These are phyloP conservation scores for Cyberlindnera xylosilytica DNA, from an alignment of 805 yeast genomes.

Conservation along the genomic window DNA sequence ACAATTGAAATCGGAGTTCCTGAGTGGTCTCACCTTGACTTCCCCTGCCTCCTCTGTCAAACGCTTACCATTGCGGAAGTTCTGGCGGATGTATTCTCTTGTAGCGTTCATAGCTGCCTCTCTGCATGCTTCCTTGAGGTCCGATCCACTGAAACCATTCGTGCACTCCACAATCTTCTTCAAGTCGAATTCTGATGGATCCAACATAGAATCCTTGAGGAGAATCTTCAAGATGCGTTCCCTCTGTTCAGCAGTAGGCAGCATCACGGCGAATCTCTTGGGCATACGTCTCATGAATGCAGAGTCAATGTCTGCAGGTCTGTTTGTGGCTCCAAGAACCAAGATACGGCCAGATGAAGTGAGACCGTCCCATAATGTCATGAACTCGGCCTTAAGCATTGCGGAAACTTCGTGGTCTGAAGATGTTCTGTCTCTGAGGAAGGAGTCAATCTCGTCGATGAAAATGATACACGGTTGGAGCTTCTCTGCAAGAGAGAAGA, in stretches of 20 bases:
- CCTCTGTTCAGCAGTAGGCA: slow-evolving; percentile 71
- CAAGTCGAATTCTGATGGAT: slow-evolving; percentile 49
- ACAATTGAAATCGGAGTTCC: slow-evolving; percentile 51
- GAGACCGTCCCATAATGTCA: slow-evolving; percentile 97
- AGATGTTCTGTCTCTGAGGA: slow-evolving; percentile 78
- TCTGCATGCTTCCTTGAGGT: slow-evolving; percentile 84
- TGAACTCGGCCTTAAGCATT: slow-evolving; percentile 90
- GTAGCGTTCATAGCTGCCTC: slow-evolving; percentile 91
- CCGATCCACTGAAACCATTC: slow-evolving; percentile 84
- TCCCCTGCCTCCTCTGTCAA: slow-evolving; percentile 35
- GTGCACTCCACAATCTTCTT: slow-evolving; percentile 60
- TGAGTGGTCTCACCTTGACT: slow-evolving; percentile 55
- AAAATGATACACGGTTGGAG: slow-evolving; percentile 92
- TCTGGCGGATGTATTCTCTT: slow-evolving; percentile 72
- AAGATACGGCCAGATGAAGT: slow-evolving; percentile 72
- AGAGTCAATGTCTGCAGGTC: slow-evolving; percentile 86
- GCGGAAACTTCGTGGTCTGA: slow-evolving; percentile 95
- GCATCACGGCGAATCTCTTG: slow-evolving; percentile 73
- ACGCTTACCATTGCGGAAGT: slow-evolving; percentile 34
- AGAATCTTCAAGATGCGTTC: slow-evolving; percentile 65
- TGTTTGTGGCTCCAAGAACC: slow-evolving; percentile 92
- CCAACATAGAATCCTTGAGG: slow-evolving; percentile 62
- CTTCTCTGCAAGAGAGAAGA: slow-evolving; percentile 84
- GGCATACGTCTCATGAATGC: slow-evolving; percentile 95
- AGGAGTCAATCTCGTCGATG: slow-evolving; percentile 95